These are phyloP conservation scores for Murraya paniculata DNA, from an alignment of 345 rosid genomes.

Conservation along the genomic window DNA sequence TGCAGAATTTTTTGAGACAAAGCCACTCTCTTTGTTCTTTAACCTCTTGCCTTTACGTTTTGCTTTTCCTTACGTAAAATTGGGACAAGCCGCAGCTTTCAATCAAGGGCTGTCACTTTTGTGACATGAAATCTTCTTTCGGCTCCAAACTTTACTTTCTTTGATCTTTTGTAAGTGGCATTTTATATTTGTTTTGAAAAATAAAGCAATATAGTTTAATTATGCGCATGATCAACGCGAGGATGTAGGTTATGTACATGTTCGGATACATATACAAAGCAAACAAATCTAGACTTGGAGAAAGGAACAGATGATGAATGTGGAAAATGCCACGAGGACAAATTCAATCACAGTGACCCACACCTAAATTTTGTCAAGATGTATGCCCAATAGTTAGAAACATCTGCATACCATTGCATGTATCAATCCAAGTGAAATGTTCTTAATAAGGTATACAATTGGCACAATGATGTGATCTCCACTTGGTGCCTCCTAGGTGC, in stretches of 20 bases:
- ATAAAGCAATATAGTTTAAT: no score
- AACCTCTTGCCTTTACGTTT: background rate
- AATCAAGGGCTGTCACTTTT: slow-evolving; percentile 9
- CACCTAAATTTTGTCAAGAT: background rate
- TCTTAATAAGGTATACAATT: background rate
- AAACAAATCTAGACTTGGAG: background rate
- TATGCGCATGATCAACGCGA: no score
- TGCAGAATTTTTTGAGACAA: background rate
- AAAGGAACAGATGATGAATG: background rate
- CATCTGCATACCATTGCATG: background rate
- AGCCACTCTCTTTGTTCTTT: background rate
- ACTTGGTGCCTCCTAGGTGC: background rate
- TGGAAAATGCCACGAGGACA: background rate
- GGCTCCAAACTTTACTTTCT: no score
- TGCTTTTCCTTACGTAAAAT: background rate
- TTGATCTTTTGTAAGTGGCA: no score
- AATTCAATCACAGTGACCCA: background rate
- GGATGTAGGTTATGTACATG: no score
- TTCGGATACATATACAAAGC: no score
- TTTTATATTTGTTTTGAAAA: no score
- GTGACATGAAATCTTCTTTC: background rate
- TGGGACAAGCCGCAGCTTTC: background rate
- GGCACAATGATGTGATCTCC: background rate
- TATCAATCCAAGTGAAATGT: background rate
- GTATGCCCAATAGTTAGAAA: no score